phyloP scores from a whole-genome alignment of 495 filamentous ascomycete species.

The Hypoxylon subgilvum region DNA sequence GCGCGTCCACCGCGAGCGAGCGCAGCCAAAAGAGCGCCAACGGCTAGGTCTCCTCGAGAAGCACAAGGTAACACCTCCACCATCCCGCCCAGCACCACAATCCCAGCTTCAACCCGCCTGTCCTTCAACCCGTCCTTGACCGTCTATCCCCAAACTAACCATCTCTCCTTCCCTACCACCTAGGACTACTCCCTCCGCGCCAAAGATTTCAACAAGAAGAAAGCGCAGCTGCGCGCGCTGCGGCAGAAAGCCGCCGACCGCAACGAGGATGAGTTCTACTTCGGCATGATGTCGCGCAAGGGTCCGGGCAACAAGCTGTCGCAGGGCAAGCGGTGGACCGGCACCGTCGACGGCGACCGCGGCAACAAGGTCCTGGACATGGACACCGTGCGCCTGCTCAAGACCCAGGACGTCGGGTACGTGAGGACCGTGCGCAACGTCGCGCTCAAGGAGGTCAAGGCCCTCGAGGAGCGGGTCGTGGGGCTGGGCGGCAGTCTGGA shows the following conservation, averaged over 20 bases:
- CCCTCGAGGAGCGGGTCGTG: conserved; percentile 52
- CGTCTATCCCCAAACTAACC: conserved; percentile 27
- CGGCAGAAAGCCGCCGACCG: conserved; percentile 80
- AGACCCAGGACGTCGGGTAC: conserved; percentile 95
- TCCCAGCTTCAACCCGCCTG: too few relatives aligned
- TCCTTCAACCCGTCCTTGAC: conserved; percentile 2
- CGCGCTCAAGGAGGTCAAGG: conserved; percentile 51
- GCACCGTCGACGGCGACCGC: conserved; percentile 65
- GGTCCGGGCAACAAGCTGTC: conserved; percentile 47
- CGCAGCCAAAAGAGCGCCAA: conserved; percentile 79
- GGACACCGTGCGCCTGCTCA: conserved; percentile 83
- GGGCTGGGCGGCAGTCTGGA: conserved; percentile 43
- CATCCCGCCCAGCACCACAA: too few relatives aligned
- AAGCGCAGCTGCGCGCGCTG: conserved; percentile 76
- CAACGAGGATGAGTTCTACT: conserved; percentile 92
- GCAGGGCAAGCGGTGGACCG: conserved; percentile 47
- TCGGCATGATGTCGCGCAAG: conserved; percentile 76
- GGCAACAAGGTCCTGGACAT: conserved; percentile 65
- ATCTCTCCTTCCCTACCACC: background rate
- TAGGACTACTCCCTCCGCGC: conserved; percentile 93
- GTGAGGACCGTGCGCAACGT: conserved; percentile 68
- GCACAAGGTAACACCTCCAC: conserved; percentile 69
- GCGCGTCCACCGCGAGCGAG: conserved; percentile 77
- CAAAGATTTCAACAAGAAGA: conserved; percentile 84
- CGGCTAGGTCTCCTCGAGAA: conserved; percentile 89